A percentile compares a stretch with the other conserved stretches of the same genome.
These are phyloP conservation scores for Eleusine coracana DNA, from an alignment of 176 grass and related monocot species.

Conservation along the genomic window DNA sequence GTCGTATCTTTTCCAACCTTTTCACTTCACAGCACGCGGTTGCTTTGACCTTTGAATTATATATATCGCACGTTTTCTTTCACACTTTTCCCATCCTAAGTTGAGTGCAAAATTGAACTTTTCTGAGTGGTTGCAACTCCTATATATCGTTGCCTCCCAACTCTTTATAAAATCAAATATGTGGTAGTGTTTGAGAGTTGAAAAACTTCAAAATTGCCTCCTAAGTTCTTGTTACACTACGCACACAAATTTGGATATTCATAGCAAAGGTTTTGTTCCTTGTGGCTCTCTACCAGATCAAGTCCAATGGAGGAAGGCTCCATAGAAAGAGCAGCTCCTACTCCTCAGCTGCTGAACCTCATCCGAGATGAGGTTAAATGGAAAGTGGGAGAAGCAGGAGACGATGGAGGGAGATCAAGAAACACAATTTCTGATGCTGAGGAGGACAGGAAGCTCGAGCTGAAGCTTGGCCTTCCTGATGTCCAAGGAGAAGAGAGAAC, in stretches of 20 bases:
- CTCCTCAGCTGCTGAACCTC: conserved; percentile 66
- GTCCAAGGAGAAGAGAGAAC: background rate
- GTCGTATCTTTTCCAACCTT: background rate
- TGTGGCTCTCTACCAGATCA: conserved; percentile 27
- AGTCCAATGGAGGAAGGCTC: conserved; percentile 60
- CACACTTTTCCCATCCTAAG: conserved; percentile 38
- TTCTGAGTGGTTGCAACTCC: background rate
- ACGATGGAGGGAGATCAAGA: conserved; percentile 6
- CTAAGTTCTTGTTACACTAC: background rate
- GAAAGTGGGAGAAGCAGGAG: conserved; percentile 30
- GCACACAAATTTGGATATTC: background rate
- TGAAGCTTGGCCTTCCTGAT: conserved; percentile 79
- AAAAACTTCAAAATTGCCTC: conserved; percentile 7
- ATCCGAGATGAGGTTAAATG: conserved; percentile 65
- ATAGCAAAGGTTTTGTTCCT: background rate
- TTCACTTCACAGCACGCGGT: background rate
- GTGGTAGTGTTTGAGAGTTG: background rate
- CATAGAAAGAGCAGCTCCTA: conserved; percentile 34
- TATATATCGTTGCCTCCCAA: conserved; percentile 14
- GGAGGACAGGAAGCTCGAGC: conserved; percentile 65
- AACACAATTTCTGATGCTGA: conserved; percentile 24
- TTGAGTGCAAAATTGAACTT: conserved; percentile 40
- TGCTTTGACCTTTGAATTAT: conserved; percentile 29
- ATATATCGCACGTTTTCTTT: conserved; percentile 17
- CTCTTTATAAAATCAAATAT: background rate